These are phyloP conservation scores for Heterobasidion irregulare DNA, from an alignment of 1,284 basidiomycete species.

Conservation along the genomic window DNA sequence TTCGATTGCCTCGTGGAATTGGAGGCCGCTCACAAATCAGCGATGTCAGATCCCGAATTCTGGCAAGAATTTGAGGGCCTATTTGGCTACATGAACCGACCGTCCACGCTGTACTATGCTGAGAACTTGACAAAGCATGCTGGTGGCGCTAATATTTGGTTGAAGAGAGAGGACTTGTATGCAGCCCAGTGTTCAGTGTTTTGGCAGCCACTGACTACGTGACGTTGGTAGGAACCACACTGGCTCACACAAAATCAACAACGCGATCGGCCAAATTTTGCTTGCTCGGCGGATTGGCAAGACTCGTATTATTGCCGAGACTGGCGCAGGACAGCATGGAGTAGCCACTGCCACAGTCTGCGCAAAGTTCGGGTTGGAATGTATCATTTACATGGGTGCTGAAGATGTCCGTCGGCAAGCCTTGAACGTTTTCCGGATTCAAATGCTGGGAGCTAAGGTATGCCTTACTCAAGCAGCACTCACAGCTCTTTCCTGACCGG, in stretches of 20 bases:
- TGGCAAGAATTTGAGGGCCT: slow-evolving; percentile 88
- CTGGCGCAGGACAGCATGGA: slow-evolving; percentile 97
- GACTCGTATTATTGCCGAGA: slow-evolving; percentile 96
- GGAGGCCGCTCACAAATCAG: slow-evolving; percentile 84
- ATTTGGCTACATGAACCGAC: slow-evolving; percentile 85
- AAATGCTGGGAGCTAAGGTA: slow-evolving; percentile 93
- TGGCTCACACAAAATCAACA: slow-evolving; percentile 96
- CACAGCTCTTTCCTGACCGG: neutral
- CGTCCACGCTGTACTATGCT: slow-evolving; percentile 62
- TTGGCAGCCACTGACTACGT: slow-evolving; percentile 6
- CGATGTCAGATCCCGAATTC: slow-evolving; percentile 85
- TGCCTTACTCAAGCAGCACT: slow-evolving; percentile 2
- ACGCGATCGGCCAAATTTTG: slow-evolving; percentile 92
- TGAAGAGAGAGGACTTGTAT: slow-evolving; percentile 93
- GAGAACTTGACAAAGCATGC: slow-evolving; percentile 60
- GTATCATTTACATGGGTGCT: slow-evolving; percentile 97
- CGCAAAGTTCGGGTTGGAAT: slow-evolving; percentile 93
- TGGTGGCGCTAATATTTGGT: slow-evolving; percentile 90
- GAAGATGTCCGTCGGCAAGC: slow-evolving; percentile 95
- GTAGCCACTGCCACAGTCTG: slow-evolving; percentile 98
- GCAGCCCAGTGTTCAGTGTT: slow-evolving; percentile 19
- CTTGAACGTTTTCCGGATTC: slow-evolving; percentile 96
- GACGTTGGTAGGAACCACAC: slow-evolving; percentile 72
- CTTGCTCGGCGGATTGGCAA: slow-evolving; percentile 92
- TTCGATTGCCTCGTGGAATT: slow-evolving; percentile 89